Evolutionary conservation across 2,329 filamentous ascomycete genomes (phyloP).

Genomic region (Amylocarpus encephaloides): DNA sequence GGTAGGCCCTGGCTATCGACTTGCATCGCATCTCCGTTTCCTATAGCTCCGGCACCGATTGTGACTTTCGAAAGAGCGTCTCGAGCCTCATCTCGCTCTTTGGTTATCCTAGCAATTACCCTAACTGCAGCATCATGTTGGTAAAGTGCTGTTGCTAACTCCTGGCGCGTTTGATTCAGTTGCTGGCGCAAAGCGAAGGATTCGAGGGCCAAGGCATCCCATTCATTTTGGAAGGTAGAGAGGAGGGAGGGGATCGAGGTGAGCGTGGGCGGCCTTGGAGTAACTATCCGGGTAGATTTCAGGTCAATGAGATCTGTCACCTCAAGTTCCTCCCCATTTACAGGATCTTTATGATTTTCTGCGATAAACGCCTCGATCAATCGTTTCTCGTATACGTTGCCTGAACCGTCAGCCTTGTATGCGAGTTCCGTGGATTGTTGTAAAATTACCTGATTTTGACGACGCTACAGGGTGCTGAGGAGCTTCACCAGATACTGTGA

Average conservation of each 20-base stretch:
- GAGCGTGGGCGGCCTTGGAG: conserved; percentile 83
- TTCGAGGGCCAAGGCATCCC: conserved; percentile 89
- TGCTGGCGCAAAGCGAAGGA: conserved; percentile 88
- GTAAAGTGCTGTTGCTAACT: conserved; percentile 88
- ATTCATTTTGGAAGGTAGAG: conserved; percentile 94
- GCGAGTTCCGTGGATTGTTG: conserved; percentile 13
- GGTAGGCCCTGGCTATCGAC: conserved; percentile 77
- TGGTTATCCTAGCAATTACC: conserved; percentile 86
- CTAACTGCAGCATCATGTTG: conserved; percentile 96
- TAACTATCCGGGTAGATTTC: conserved; percentile 75
- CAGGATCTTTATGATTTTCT: conserved; percentile 87
- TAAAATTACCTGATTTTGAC: conserved; percentile 75
- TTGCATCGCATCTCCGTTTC: conserved; percentile 81
- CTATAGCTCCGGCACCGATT: conserved; percentile 51
- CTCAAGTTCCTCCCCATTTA: conserved; percentile 78
- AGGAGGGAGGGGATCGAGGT: conserved; percentile 95
- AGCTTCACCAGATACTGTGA: conserved; percentile 85
- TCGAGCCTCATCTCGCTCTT: conserved; percentile 86
- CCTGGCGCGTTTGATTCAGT: conserved; percentile 81
- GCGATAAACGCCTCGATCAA: conserved; percentile 92
- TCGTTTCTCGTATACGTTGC: conserved; percentile 89
- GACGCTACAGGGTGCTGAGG: conserved; percentile 93
- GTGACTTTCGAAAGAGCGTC: conserved; percentile 82
- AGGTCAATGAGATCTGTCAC: conserved; percentile 82
- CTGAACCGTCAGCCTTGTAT: conserved; percentile 37